Evolutionary conservation across 805 yeast species (phyloP).

Genomic region (Lachancea sp.): DNA sequence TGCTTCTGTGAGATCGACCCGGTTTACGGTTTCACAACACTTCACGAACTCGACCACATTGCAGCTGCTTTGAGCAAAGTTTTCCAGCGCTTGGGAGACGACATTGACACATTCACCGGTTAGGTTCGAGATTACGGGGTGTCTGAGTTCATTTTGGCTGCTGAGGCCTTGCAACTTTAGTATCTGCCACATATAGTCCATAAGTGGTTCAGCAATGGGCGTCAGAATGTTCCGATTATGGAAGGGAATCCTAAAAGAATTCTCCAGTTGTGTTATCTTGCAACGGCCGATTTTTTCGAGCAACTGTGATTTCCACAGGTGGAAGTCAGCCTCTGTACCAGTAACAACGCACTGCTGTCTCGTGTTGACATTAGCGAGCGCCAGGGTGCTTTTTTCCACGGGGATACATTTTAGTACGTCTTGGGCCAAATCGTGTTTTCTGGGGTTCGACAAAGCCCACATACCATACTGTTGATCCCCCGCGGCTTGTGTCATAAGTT

Average conservation of each 20-base stretch:
- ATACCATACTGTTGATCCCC: conserved; percentile 24
- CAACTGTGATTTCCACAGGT: conserved; percentile 20
- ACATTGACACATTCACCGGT: conserved; percentile 26
- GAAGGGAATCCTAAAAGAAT: conserved; percentile 31
- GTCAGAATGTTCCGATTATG: conserved; percentile 30
- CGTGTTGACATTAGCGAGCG: conserved; percentile 30
- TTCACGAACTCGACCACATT: conserved; percentile 31
- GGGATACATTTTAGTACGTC: conserved; percentile 16
- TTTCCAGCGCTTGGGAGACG: conserved; percentile 30
- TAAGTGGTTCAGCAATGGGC: conserved; percentile 29
- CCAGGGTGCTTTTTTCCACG: conserved; percentile 5
- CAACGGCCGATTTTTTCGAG: conserved; percentile 17
- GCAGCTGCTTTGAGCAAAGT: conserved; percentile 30
- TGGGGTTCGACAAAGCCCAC: conserved; percentile 32
- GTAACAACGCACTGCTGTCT: conserved; percentile 31
- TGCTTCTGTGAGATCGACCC: conserved; percentile 14
- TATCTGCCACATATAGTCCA: conserved; percentile 31
- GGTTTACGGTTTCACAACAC: conserved; percentile 29
- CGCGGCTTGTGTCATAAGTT: conserved; percentile 30
- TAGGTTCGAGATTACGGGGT: conserved; percentile 29
- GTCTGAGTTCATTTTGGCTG: conserved; percentile 17
- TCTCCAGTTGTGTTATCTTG: conserved; percentile 26
- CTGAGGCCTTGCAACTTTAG: conserved; percentile 26
- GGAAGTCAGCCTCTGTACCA: conserved; percentile 27
- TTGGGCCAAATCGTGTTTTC: conserved; percentile 21